Base-by-base conservation (phyloP, 352 stramenopile species). In the Ochromonadaceae sp. region DNA sequence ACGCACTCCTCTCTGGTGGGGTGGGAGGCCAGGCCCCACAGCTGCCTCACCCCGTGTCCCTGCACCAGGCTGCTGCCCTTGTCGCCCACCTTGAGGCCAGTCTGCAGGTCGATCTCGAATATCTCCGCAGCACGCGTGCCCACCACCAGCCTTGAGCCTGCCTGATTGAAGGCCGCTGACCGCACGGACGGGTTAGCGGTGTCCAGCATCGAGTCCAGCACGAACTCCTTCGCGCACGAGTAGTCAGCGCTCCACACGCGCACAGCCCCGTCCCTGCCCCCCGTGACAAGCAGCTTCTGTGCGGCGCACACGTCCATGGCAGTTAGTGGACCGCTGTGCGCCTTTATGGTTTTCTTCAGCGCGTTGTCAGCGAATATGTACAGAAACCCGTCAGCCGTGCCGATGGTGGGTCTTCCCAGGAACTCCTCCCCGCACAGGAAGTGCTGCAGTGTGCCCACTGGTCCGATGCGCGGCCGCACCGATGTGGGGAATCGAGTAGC, bases 1-100 rank as follows among this genome's bases (percentile, higher is more conserved):
- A 78, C 85, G 48, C 86, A 87, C 57, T 85, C 81, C 20, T 63
- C 73, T 60, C 85, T 82, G 0, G 73, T 69, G n/a, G 78, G 74
- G 47, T 87, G 88, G 15, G 87, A 75, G 36, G 82, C 81, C 12
- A 94, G 73, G 10, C 83, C 86, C 70, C 87, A 86, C 0, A 92
- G 67, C 59, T 92, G 81, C 38, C 58, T 39, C 5, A 2, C 32
- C 0, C 40, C 40, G n/a, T 44, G 39, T 17, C 39, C 39, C 15
- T 15, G 15, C n/a, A 17, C 14, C n/a, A 44, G n/a, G 15, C n/a
- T 44, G 15, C 39, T 44, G n/a, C 39, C 39, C 10, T 69, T 71
- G 38, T 76, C 67, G 22, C 53, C 43, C 2, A 72, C 26, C 46
- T 74, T 77, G 60, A 53, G 28, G 59, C 50, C 9, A 39, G 57